Evolutionary conservation across 148 eudicot species (phyloP).

Genomic region (Fagopyrum homotropicum): DNA sequence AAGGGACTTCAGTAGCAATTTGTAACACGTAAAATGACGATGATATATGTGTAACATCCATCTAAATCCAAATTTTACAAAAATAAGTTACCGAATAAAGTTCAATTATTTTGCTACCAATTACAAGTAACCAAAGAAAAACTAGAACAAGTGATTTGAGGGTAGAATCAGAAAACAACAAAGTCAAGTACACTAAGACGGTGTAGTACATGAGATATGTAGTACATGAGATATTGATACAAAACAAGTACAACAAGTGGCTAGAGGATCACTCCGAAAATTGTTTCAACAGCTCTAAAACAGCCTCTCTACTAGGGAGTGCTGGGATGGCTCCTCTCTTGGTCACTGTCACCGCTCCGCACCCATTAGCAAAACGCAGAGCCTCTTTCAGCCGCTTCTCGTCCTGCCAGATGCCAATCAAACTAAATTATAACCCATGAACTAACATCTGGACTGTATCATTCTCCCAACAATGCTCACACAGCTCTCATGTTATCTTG

Average conservation of each 20-base stretch:
- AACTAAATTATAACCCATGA: neutral
- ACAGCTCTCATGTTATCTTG: no score
- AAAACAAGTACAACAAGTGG: neutral
- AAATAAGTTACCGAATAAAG: no score
- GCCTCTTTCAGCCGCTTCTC: constrained; percentile 59
- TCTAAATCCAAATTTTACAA: no score
- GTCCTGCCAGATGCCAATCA: constrained; percentile 36
- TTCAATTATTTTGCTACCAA: constrained; percentile 3
- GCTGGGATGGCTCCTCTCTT: constrained; percentile 79
- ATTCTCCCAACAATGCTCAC: neutral
- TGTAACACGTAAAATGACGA: no score
- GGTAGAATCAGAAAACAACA: neutral
- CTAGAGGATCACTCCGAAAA: neutral
- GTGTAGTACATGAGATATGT: constrained; percentile 7
- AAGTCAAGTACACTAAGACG: neutral
- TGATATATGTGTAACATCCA: no score
- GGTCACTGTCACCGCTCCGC: constrained; percentile 76
- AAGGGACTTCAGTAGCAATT: no score
- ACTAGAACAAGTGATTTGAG: neutral
- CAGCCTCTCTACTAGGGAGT: constrained; percentile 56
- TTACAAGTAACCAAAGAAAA: neutral
- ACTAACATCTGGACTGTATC: neutral
- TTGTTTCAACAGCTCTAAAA: constrained; percentile 38
- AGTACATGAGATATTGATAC: neutral
- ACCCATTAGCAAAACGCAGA: constrained; percentile 69